Evolutionary conservation across 2,329 filamentous ascomycete genomes (phyloP).

Genomic region (Colletotrichum sidae): DNA sequence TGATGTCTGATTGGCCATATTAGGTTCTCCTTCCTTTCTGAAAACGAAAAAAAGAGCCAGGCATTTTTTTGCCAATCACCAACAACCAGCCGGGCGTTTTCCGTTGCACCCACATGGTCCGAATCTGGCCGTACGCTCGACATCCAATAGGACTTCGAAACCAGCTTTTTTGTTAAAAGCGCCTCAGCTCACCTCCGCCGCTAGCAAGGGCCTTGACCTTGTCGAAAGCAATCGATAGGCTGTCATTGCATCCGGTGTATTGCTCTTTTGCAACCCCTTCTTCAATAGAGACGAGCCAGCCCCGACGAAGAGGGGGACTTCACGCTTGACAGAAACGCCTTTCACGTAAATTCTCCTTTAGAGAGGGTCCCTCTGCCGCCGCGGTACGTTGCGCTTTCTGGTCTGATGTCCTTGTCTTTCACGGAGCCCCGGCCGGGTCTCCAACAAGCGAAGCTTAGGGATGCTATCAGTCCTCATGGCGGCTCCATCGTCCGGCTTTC

Average conservation of each 20-base stretch:
- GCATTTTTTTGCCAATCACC: constrained; percentile 38
- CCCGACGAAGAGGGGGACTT: constrained; percentile 13
- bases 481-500: constrained; percentile 22
- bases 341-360: constrained; percentile 16
- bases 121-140: constrained; percentile 36
- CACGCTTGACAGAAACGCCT: constrained; percentile 27
- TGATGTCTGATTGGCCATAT: constrained; percentile 29
- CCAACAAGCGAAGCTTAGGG: constrained; percentile 16
- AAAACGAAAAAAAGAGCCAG: not conserved
- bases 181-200: constrained; percentile 49
- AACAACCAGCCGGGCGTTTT: constrained; percentile 13
- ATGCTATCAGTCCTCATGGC: constrained; percentile 13
- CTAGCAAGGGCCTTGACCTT: constrained; percentile 42
- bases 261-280: constrained; percentile 27
- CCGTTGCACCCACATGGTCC: constrained; percentile 23
- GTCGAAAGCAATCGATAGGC: constrained; percentile 46
- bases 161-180: constrained; percentile 45
- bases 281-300: constrained; percentile 25
- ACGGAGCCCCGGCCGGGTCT: constrained; percentile 33
- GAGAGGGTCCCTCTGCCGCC: constrained; percentile 15
- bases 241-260: constrained; percentile 43
- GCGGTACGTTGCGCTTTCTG: constrained; percentile 28
- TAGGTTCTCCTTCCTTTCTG: too few species aligned
- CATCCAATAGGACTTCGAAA: constrained; percentile 46
- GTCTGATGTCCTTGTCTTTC: constrained; percentile 35